Evolutionary conservation across 1,139 yeast genomes (phyloP), one percentile per base, ranked within the genome.

Genomic region (Yamadazyma epiphylla): DNA sequence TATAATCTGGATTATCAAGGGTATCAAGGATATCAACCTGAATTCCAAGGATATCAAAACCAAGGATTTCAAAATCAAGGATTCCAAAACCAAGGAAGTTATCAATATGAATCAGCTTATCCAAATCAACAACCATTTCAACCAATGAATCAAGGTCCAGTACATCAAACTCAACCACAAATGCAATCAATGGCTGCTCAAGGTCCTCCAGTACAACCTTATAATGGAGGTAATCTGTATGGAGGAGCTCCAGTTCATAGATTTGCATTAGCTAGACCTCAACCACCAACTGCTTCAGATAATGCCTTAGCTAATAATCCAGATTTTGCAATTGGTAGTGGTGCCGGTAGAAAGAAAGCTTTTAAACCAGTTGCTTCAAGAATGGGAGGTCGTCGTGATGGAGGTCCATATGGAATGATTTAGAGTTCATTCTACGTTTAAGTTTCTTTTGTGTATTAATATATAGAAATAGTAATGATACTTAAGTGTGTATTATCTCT

Each of bases 271-370:
- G 15, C 43, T 14, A 31, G 33, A 28, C 33, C 39, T 9, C 30
- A 25, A 13, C 45, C 51, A 11, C 58, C 63, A 11, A 64, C 74
- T 7, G 56, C 72, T 3, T 70, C 80, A 1, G 78, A 73, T 31
- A 60, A 58, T 35, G 65, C 69, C 9, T 55, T 75, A 42, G 64
- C 65, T 26, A 63, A 60, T 37, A 75, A 74, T 43, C 81, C 81
- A 5, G 80, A 75, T 43, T 73, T 75, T 41, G 51, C 66, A 12
- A 32, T 70, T 20, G 57, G 60, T 13, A 55, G 56, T 11, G 53
- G 55, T n/a, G 49, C 45, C 19, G 39, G 46, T 23, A 39, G 51
- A 35, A 47, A 51, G 43, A 51, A 46, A 32, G 43, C 44, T 17
- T 42, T 34, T 17, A 37, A 37, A 28, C 36, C 37, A 2, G 25